Conservation (phyloP, 441 rosid genomes). For the Populus hybrid region DNA sequence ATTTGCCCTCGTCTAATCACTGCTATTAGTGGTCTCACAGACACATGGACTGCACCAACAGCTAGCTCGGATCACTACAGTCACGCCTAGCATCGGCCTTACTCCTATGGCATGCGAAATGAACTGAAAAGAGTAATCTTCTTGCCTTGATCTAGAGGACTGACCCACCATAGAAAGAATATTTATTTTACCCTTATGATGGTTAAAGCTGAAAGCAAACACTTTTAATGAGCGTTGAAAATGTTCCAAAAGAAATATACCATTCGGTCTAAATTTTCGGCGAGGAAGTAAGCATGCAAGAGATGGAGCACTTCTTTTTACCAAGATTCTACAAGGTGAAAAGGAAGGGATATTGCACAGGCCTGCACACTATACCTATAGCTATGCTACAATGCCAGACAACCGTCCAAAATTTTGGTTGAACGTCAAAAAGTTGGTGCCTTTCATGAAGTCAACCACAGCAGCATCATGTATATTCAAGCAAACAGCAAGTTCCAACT, state of each 20-base stretch:
- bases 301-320: constrained; percentile 1
- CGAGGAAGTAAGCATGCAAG: constrained; percentile 14
- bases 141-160: neutral
- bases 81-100: neutral
- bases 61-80: neutral
- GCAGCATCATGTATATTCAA: neutral
- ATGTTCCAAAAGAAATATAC: neutral
- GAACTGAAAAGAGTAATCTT: neutral
- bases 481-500: neutral
- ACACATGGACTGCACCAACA: too few relatives aligned
- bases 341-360: constrained; percentile 2
- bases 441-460: constrained; percentile 4
- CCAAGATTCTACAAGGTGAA: neutral
- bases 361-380: neutral
- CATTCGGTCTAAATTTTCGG: constrained; percentile 28
- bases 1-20: neutral
- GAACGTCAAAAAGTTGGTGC: constrained; percentile 16
- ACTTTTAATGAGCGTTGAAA: neutral
- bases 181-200: neutral
- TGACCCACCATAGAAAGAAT: constrained; percentile 7
- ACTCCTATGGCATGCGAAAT: constrained; percentile 16
- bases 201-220: neutral
- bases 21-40: neutral
- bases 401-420: neutral
- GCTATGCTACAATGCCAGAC: constrained; percentile 14